These are phyloP conservation scores for Buddleja alternifolia DNA, from an alignment of 257 asterid genomes.

Conservation along the genomic window DNA sequence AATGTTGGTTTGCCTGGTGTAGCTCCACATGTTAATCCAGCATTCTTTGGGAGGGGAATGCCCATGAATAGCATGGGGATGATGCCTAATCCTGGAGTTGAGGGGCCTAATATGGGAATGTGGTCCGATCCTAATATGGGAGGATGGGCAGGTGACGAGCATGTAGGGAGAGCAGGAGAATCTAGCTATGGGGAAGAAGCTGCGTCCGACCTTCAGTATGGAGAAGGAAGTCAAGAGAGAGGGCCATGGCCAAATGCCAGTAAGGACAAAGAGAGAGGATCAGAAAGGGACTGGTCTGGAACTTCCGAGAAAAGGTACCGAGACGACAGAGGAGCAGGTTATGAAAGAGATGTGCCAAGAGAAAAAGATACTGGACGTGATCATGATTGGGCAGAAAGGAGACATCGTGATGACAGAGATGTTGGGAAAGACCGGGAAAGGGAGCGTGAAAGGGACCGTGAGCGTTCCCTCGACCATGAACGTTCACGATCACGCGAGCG, in stretches of 20 bases:
- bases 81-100: slow-evolving; percentile 69
- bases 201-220: slow-evolving; percentile 80
- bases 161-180: slow-evolving; percentile 80
- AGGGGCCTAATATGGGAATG: slow-evolving; percentile 79
- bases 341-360: slow-evolving; percentile 60
- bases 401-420: slow-evolving; percentile 66
- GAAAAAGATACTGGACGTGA: slow-evolving; percentile 58
- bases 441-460: slow-evolving; percentile 63
- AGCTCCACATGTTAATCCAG: slow-evolving; percentile 87
- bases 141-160: slow-evolving; percentile 84
- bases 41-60: slow-evolving; percentile 85
- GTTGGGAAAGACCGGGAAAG: slow-evolving; percentile 61
- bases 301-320: slow-evolving; percentile 79
- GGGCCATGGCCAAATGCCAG: slow-evolving; percentile 58
- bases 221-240: slow-evolving; percentile 70
- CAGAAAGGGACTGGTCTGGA: slow-evolving; percentile 86
- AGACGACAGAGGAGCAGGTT: slow-evolving; percentile 71
- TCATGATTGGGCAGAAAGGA: slow-evolving; percentile 63
- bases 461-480: slow-evolving; percentile 58
- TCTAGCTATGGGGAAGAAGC: slow-evolving; percentile 82
- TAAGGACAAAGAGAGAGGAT: slow-evolving; percentile 78
- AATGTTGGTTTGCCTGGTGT: slow-evolving; percentile 82
- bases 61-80: slow-evolving; percentile 80
- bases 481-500: slow-evolving; percentile 54
- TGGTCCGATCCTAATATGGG: slow-evolving; percentile 78